phyloP scores from a whole-genome alignment of 208 protist genomes.

The Leishmania gerbilli region DNA sequence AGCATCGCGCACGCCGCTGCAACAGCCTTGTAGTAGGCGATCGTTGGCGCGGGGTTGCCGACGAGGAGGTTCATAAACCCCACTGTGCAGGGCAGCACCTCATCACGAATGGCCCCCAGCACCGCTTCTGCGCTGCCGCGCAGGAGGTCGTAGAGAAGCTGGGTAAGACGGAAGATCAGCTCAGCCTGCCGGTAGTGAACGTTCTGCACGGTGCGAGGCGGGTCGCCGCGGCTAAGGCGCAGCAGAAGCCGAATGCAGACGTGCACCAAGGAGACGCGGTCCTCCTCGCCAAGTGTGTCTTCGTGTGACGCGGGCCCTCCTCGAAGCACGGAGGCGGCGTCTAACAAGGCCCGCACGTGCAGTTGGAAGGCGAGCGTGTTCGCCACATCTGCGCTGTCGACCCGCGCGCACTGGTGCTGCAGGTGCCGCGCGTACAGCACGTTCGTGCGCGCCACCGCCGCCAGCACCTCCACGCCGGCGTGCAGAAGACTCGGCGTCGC shows the following conservation, averaged over 20 bases:
- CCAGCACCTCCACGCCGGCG: conserved; percentile 37
- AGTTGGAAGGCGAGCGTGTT: conserved; percentile 29
- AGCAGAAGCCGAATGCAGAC: conserved; percentile 30
- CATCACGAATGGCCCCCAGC: conserved; percentile 21
- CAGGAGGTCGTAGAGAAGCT: conserved; percentile 52
- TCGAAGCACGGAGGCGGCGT: conserved; percentile 3
- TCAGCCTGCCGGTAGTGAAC: conserved; percentile 54
- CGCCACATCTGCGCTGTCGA: conserved; percentile 24
- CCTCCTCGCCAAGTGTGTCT: conserved; percentile 21
- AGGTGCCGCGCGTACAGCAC: conserved; percentile 33
- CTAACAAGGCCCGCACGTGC: conserved; percentile 28
- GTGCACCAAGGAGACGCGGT: conserved; percentile 31
- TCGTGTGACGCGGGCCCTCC: background rate
- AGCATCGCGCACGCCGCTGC: conserved; percentile 60
- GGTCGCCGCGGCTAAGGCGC: conserved; percentile 36
- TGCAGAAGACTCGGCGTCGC: conserved; percentile 42
- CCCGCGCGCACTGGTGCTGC: conserved; percentile 28
- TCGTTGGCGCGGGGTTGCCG: conserved; percentile 35
- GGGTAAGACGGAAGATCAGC: conserved; percentile 60
- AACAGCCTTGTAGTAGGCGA: conserved; percentile 52
- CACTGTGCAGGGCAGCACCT: conserved; percentile 33
- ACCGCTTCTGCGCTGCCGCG: conserved; percentile 39
- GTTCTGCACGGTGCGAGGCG: conserved; percentile 33
- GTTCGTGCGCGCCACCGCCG: conserved; percentile 38
- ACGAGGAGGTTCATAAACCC: conserved; percentile 49